A percentile compares a stretch with the other conserved stretches of the same genome.
Conservation (phyloP, 108 stramenopile species). For the Craspedostauros australis region DNA sequence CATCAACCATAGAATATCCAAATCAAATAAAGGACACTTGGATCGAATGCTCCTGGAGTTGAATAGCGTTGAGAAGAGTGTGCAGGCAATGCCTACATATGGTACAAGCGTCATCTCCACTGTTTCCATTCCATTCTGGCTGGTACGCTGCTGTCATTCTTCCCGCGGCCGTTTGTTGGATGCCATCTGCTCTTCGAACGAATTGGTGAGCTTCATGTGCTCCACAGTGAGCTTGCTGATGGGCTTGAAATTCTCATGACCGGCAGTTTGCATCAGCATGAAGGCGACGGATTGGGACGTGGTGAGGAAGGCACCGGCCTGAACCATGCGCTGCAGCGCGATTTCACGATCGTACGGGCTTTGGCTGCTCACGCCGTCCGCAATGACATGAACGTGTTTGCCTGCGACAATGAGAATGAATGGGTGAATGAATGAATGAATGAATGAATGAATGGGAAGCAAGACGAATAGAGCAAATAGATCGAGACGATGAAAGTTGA, state of each 20-base stretch:
- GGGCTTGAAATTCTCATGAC: conserved; percentile 78
- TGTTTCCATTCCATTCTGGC: no score
- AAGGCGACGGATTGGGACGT: conserved; percentile 84
- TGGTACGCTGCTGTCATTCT: no score
- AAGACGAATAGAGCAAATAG: no score
- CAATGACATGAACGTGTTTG: conserved; percentile 84
- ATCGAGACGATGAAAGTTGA: no score
- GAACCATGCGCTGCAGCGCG: conserved; percentile 71
- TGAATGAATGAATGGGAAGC: no score
- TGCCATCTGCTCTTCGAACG: conserved; percentile 46
- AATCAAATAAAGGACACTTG: no score
- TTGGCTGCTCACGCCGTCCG: conserved; percentile 82
- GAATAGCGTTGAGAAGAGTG: no score
- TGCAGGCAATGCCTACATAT: no score
- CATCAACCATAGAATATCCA: not conserved
- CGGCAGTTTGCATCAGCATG: conserved; percentile 79
- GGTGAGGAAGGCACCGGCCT: conserved; percentile 73
- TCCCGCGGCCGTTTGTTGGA: not conserved
- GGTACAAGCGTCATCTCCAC: no score
- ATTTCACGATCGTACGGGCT: conserved; percentile 73
- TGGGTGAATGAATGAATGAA: no score
- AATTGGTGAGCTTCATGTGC: conserved; percentile 72
- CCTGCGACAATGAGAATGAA: no score
- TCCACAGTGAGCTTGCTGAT: conserved; percentile 80
- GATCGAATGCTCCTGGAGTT: no score